Conservation (phyloP, 768 basidiomycete species). For the Podaxis sp. region DNA sequence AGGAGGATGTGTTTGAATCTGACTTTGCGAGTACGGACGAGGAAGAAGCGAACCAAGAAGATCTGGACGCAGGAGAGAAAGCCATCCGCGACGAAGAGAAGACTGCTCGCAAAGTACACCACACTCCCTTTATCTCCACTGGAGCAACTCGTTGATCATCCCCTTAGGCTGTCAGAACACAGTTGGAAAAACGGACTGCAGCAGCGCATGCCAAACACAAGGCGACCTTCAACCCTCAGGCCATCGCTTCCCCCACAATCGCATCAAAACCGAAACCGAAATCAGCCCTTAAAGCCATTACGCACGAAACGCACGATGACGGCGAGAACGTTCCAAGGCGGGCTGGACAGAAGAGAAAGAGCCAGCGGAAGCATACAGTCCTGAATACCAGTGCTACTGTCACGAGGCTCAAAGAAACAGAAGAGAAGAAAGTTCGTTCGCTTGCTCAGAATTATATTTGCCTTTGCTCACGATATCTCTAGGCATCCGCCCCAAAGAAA, state of each 20-base stretch:
- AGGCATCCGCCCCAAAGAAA: conserved; percentile 67
- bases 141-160: not conserved
- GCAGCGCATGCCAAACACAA: conserved; percentile 65
- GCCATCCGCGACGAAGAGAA: conserved; percentile 61
- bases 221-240: conserved; percentile 65
- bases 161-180: conserved; percentile 50
- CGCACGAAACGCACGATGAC: not conserved
- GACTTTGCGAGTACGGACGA: conserved; percentile 89
- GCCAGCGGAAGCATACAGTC: conserved; percentile 67
- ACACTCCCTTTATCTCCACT: not conserved
- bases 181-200: conserved; percentile 62
- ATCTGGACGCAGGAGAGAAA: conserved; percentile 51
- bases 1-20: conserved; percentile 78
- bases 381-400: conserved; percentile 68
- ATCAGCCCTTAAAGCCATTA: conserved; percentile 12
- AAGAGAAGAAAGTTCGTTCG: conserved; percentile 54
- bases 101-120: conserved; percentile 43
- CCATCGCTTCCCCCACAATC: conserved; percentile 23
- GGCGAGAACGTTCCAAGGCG: not conserved
- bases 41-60: conserved; percentile 53
- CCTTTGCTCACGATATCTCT: not conserved
- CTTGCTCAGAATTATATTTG: not conserved
- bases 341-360: conserved; percentile 45
- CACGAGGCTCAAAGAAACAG: conserved; percentile 59
- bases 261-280: conserved; percentile 27